Evolutionary conservation across 1,284 basidiomycete genomes (phyloP).

Genomic region (Xerocomus minutiporus): DNA sequence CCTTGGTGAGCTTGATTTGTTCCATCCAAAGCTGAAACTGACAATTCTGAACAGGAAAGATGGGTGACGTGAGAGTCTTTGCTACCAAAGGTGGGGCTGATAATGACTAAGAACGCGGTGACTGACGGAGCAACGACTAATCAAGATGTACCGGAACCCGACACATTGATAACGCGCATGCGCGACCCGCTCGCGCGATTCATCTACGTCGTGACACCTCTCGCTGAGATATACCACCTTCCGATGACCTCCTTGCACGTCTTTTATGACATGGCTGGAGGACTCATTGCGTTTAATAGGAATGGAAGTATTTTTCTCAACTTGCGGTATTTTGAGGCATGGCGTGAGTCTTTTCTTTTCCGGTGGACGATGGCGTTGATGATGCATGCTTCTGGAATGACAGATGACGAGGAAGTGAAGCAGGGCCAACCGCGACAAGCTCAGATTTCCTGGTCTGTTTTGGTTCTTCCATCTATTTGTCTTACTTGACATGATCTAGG

Average conservation of each 20-base stretch:
- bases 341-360: constrained; percentile 53
- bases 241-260: constrained; percentile 75
- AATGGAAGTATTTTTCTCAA: constrained; percentile 89
- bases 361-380: too few species aligned
- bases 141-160: constrained; percentile 51
- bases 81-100: constrained; percentile 53
- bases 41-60: constrained; percentile 42
- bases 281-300: constrained; percentile 90
- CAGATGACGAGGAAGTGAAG: constrained; percentile 69
- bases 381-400: neutral
- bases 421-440: constrained; percentile 61
- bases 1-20: constrained; percentile 44
- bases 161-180: constrained; percentile 49
- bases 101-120: neutral
- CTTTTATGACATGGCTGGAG: constrained; percentile 80
- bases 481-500: constrained; percentile 32
- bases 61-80: constrained; percentile 66
- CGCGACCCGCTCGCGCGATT: constrained; percentile 63
- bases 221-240: constrained; percentile 60
- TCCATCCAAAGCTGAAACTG: neutral
- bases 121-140: neutral
- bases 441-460: constrained; percentile 69
- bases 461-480: neutral
- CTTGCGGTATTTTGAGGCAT: constrained; percentile 79
- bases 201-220: constrained; percentile 53